Evolutionary conservation across 768 basidiomycete species (phyloP).

Genomic region (Suillus decipiens): DNA sequence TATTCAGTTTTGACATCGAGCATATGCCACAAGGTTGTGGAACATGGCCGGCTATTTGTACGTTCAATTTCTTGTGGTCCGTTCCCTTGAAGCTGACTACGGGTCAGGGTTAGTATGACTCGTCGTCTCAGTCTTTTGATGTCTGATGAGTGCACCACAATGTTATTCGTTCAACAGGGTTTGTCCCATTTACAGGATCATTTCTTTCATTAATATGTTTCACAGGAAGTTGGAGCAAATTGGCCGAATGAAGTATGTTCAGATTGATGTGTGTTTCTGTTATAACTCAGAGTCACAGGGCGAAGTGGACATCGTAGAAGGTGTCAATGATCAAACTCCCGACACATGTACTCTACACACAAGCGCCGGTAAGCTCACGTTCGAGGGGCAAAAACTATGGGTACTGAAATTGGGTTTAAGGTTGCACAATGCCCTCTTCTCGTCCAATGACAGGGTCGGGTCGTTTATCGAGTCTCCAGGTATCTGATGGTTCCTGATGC

Average conservation of each 20-base stretch:
- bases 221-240: slow-evolving; percentile 28
- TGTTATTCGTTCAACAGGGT: slow-evolving; percentile 24
- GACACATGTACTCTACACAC: slow-evolving; percentile 36
- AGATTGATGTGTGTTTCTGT: background rate
- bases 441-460: slow-evolving; percentile 35
- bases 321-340: slow-evolving; percentile 31
- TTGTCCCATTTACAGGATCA: background rate
- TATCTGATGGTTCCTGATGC: slow-evolving; percentile 5
- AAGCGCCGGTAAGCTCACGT: slow-evolving; percentile 8
- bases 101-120: slow-evolving; percentile 27
- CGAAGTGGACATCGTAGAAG: slow-evolving; percentile 36
- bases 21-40: slow-evolving; percentile 43
- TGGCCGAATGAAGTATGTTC: slow-evolving; percentile 21
- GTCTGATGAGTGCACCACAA: slow-evolving; percentile 9
- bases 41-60: slow-evolving; percentile 40
- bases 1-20: slow-evolving; percentile 34
- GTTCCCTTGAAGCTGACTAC: slow-evolving; percentile 4
- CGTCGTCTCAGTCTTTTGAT: background rate
- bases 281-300: slow-evolving; percentile 20
- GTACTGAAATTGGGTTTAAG: slow-evolving; percentile 14
- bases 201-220: background rate
- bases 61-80: slow-evolving; percentile 12
- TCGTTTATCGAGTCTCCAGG: background rate
- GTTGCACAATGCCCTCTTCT: slow-evolving; percentile 32
- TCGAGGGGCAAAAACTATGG: background rate